phyloP scores from a whole-genome alignment of 139 green algal genomes.

The Pseudopediastrum boryanum region DNA sequence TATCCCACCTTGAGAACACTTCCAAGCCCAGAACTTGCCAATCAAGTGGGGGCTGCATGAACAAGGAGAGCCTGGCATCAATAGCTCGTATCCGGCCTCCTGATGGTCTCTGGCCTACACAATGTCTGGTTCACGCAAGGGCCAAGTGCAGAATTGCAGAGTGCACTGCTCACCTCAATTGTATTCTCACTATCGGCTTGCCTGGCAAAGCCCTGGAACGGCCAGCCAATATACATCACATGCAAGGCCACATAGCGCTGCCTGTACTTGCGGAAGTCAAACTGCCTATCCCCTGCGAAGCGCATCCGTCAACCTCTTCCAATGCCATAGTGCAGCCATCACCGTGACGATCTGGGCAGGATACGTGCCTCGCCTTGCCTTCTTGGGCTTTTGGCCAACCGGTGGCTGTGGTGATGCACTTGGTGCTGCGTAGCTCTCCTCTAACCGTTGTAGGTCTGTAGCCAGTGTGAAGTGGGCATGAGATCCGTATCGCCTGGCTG shows the following conservation, averaged over 20 bases:
- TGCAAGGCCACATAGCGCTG: constrained; percentile 82
- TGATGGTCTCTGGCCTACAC: too few relatives aligned
- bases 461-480: too few relatives aligned
- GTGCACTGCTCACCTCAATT: constrained; percentile 77
- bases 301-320: too few relatives aligned
- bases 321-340: background rate
- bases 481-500: too few relatives aligned
- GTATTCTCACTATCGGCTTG: constrained; percentile 77
- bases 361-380: constrained; percentile 2
- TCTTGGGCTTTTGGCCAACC: background rate
- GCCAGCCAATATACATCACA: constrained; percentile 81
- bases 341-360: background rate
- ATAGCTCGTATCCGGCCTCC: background rate
- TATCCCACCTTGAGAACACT: background rate
- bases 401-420: constrained; percentile 1
- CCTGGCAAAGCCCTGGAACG: constrained; percentile 82
- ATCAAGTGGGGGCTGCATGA: background rate
- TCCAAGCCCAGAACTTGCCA: background rate
- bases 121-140: background rate
- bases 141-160: too few relatives aligned
- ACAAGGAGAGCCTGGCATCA: background rate
- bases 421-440: constrained; percentile 25
- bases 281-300: constrained; percentile 15
- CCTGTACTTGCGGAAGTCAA: constrained; percentile 62
- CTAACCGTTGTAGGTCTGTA: constrained; percentile 12